Evolutionary conservation across 768 basidiomycete genomes (phyloP).

Genomic region (Botryobasidium botryosum): DNA sequence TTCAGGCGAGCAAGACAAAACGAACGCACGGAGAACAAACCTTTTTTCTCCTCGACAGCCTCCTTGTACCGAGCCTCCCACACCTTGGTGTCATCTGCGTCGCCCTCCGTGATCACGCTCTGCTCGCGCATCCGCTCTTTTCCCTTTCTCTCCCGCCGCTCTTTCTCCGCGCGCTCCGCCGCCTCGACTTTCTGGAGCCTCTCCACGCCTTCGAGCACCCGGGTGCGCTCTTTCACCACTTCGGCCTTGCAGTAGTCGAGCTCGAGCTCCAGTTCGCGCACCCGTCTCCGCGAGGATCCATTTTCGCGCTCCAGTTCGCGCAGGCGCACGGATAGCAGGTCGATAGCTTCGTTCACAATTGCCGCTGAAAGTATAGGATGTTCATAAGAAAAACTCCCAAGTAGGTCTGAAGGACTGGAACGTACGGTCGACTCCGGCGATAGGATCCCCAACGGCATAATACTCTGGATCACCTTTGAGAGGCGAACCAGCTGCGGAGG

Average conservation of each 20-base stretch:
- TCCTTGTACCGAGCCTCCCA: conserved; percentile 40
- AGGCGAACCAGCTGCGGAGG: conserved; percentile 60
- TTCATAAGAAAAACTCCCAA: too few species aligned
- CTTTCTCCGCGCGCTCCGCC: too few species aligned
- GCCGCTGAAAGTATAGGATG: too few species aligned
- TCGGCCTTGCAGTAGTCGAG: conserved; percentile 73
- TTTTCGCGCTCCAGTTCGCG: conserved; percentile 68
- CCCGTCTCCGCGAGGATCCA: conserved; percentile 57
- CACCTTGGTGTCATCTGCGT: conserved; percentile 18
- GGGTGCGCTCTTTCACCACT: conserved; percentile 48
- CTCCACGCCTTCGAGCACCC: conserved; percentile 34
- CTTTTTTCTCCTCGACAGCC: conserved; percentile 79
- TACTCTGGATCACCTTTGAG: conserved; percentile 24
- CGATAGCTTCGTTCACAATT: conserved; percentile 31
- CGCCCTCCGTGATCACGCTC: conserved; percentile 9
- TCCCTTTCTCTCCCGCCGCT: conserved; percentile 4
- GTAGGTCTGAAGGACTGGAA: too few species aligned
- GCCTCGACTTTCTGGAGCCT: conserved; percentile 17
- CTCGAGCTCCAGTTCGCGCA: conserved; percentile 77
- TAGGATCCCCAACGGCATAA: background rate
- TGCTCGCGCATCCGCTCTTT: background rate
- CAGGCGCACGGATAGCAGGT: conserved; percentile 30
- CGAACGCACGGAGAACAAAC: conserved; percentile 24
- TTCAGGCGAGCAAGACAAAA: background rate
- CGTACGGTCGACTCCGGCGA: background rate